Percentiles rank a stretch among this genome's conserved stretches.
Evolutionary conservation across 108 stramenopile genomes (phyloP).

Genomic region (Epipyxis sp.): DNA sequence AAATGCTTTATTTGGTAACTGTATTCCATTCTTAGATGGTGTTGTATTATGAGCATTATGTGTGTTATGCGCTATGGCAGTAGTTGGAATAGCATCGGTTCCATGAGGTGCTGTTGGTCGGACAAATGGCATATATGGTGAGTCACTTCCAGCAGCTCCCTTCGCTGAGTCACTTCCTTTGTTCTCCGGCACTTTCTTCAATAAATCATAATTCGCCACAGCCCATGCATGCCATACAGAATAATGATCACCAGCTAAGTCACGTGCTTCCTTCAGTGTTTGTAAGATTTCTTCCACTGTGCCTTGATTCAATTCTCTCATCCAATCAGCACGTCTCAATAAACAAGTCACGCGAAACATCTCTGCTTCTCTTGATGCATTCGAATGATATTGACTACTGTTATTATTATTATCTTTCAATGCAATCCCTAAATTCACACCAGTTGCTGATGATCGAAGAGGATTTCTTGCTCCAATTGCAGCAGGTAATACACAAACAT

Average conservation of each 20-base stretch:
- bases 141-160: not conserved
- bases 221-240: constrained; percentile 34
- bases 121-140: not conserved
- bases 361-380: not conserved
- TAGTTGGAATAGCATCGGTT: not conserved
- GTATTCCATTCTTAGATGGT: not conserved
- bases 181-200: not conserved
- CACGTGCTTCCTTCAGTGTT: constrained; percentile 6
- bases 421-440: not conserved
- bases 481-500: not conserved
- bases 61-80: not conserved
- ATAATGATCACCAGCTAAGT: constrained; percentile 19
- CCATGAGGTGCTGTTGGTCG: not conserved
- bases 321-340: constrained; percentile 26
- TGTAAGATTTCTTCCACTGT: constrained; percentile 4
- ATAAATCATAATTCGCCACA: constrained; percentile 26
- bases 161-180: not conserved
- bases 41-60: not conserved
- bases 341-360: constrained; percentile 9
- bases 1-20: not conserved
- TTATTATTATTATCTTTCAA: not conserved
- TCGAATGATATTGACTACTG: not conserved
- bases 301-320: not conserved
- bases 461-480: not conserved
- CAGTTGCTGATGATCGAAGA: not conserved